Evolutionary conservation across 306 rosid species (phyloP).

Genomic region (Rosa multiflora): DNA sequence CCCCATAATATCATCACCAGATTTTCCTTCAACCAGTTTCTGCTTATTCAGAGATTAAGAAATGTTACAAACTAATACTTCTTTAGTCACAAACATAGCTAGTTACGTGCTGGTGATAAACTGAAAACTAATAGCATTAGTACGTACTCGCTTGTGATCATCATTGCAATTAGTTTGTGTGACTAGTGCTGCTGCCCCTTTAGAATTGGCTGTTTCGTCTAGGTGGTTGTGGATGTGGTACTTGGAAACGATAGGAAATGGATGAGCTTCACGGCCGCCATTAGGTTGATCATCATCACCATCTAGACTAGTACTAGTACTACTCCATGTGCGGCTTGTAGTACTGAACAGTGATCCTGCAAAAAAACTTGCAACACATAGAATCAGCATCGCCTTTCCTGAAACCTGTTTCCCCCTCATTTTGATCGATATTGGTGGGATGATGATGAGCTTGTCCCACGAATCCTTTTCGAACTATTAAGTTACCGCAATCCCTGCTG

Average conservation of each 20-base stretch:
- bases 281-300: not conserved
- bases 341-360: slow-evolving; percentile 59
- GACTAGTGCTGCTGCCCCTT: not conserved
- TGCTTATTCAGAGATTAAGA: slow-evolving; percentile 36
- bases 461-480: not conserved
- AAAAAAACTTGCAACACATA: slow-evolving; percentile 69
- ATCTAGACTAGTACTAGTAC: not conserved
- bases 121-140: not conserved
- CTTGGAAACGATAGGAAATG: slow-evolving; percentile 20
- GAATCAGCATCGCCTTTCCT: slow-evolving; percentile 48
- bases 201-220: not conserved
- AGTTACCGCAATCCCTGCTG: not conserved
- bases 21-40: slow-evolving; percentile 65
- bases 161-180: slow-evolving; percentile 24
- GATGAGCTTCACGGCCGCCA: slow-evolving; percentile 16
- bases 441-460: not conserved
- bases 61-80: not conserved
- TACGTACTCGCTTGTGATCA: slow-evolving; percentile 50
- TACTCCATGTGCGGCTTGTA: slow-evolving; percentile 56
- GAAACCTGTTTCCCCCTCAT: slow-evolving; percentile 65
- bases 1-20: slow-evolving; percentile 58
- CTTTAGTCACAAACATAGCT: not conserved
- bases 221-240: slow-evolving; percentile 6
- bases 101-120: not conserved
- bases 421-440: slow-evolving; percentile 1